A percentile compares a stretch with the other conserved stretches of the same genome.
phyloP scores from a whole-genome alignment of 2,329 filamentous ascomycete species.

The Zymoseptoria ardabiliae region DNA sequence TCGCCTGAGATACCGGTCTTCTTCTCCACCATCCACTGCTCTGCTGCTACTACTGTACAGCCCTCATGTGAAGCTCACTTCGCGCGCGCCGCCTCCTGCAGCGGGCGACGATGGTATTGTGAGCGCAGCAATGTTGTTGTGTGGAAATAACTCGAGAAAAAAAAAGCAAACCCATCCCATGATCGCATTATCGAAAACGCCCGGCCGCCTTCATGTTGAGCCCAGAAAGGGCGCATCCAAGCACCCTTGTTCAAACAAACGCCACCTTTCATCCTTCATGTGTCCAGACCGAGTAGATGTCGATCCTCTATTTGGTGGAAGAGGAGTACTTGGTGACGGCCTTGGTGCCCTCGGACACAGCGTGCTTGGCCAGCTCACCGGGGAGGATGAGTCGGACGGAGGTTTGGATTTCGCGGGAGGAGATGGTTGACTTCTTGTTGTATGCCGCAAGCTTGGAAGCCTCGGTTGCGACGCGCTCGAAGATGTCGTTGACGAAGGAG shows the following conservation, averaged over 20 bases:
- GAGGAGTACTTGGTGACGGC: constrained; percentile 99
- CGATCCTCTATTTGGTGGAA: constrained; percentile 81
- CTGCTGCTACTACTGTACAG: constrained; percentile 31
- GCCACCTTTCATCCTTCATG: constrained; percentile 31
- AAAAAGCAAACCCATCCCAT: constrained; percentile 38
- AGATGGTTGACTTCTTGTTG: constrained; percentile 99
- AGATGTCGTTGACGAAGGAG: constrained; percentile 99
- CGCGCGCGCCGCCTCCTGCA: constrained; percentile 16
- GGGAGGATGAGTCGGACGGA: constrained; percentile 96
- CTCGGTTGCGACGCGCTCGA: constrained; percentile 97
- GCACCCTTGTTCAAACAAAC: constrained; percentile 33
- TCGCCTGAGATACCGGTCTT: constrained; percentile 2
- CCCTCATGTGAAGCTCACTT: constrained; percentile 18
- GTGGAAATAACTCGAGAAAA: constrained; percentile 17
- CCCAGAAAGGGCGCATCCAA: constrained; percentile 7
- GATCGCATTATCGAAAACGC: constrained; percentile 45
- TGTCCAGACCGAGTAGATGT: constrained; percentile 17
- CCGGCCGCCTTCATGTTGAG: constrained; percentile 38
- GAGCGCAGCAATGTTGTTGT: constrained; percentile 15
- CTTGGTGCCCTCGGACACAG: constrained; percentile 99
- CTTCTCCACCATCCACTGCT: constrained; percentile 21
- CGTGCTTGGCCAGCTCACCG: constrained; percentile 98
- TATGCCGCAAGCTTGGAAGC: constrained; percentile 98
- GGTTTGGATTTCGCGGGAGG: constrained; percentile 98
- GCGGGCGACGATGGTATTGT: constrained; percentile 22